Percentiles rank a stretch among this genome's conserved stretches.
Conservation (phyloP, 352 stramenopile species). For the Phytophthora lateralis region DNA sequence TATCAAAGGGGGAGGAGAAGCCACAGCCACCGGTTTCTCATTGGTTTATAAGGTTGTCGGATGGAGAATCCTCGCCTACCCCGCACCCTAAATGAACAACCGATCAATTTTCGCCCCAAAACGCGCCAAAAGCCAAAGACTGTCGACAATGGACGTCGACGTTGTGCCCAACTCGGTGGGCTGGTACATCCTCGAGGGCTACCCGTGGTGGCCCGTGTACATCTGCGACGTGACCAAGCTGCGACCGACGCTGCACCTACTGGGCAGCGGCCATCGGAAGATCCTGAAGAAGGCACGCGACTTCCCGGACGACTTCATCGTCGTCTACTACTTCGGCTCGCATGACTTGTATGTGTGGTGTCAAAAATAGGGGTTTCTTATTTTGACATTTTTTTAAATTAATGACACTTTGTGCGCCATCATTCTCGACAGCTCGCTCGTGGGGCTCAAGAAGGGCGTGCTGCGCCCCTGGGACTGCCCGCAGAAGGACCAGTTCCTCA, state of each 20-base stretch:
- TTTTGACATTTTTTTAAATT: not conserved
- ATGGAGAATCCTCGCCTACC: too few relatives aligned
- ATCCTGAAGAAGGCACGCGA: conserved; percentile 79
- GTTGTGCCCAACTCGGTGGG: conserved; percentile 73
- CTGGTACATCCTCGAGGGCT: conserved; percentile 88
- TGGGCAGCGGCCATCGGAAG: conserved; percentile 68
- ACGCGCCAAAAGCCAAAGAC: conserved; percentile 4
- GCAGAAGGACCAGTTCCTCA: conserved; percentile 70
- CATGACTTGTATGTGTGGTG: conserved; percentile 76
- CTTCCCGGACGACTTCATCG: conserved; percentile 69
- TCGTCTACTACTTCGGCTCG: conserved; percentile 89
- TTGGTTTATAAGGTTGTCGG: not conserved
- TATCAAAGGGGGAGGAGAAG: conserved; percentile 13
- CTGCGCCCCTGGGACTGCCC: conserved; percentile 75
- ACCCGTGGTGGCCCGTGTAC: conserved; percentile 88
- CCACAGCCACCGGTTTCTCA: conserved; percentile 2
- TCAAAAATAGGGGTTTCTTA: not conserved
- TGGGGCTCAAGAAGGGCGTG: conserved; percentile 68
- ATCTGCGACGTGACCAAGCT: conserved; percentile 84
- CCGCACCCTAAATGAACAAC: too few relatives aligned
- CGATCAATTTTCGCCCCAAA: not conserved
- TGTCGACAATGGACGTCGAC: conserved; percentile 18
- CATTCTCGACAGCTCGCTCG: conserved; percentile 42
- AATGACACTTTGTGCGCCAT: not conserved
- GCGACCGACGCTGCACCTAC: conserved; percentile 60